phyloP scores from a whole-genome alignment of 2,329 filamentous ascomycete species.

The Xylariaceae sp. region DNA sequence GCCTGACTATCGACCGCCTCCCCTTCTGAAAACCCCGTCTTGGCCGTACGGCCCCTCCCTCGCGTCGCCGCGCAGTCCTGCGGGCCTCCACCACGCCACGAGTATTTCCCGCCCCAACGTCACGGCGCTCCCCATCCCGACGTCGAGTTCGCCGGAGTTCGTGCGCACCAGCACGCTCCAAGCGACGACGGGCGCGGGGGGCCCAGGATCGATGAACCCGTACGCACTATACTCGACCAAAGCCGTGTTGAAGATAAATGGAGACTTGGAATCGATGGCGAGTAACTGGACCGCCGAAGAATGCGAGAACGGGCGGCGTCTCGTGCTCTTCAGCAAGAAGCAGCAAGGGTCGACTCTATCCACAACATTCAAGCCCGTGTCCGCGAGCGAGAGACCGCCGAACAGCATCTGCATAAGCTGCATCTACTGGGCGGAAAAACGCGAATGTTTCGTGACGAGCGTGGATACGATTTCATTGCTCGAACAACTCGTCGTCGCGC shows the following conservation, averaged over 20 bases:
- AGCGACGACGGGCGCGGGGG: conserved; percentile 31
- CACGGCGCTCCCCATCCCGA: conserved; percentile 45
- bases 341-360: conserved; percentile 79
- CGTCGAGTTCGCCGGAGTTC: conserved; percentile 43
- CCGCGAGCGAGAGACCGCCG: conserved; percentile 69
- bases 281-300: conserved; percentile 80
- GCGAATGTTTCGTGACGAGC: conserved; percentile 88
- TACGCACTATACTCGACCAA: conserved; percentile 80
- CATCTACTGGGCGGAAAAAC: conserved; percentile 92
- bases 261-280: conserved; percentile 79
- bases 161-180: conserved; percentile 53
- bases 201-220: conserved; percentile 58
- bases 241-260: conserved; percentile 76
- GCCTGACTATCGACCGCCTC: conserved; percentile 42
- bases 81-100: conserved; percentile 38
- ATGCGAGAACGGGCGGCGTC: conserved; percentile 68
- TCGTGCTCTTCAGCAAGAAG: conserved; percentile 81
- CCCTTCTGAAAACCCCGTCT: conserved; percentile 36
- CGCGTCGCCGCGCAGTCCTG: conserved; percentile 37
- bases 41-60: conserved; percentile 43
- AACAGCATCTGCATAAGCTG: conserved; percentile 95
- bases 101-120: conserved; percentile 42
- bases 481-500: conserved; percentile 74
- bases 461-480: conserved; percentile 96
- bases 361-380: conserved; percentile 72